Percentiles rank a stretch among this genome's conserved stretches.
phyloP scores from a whole-genome alignment of 441 rosid genomes.

The Aleurites moluccanus region DNA sequence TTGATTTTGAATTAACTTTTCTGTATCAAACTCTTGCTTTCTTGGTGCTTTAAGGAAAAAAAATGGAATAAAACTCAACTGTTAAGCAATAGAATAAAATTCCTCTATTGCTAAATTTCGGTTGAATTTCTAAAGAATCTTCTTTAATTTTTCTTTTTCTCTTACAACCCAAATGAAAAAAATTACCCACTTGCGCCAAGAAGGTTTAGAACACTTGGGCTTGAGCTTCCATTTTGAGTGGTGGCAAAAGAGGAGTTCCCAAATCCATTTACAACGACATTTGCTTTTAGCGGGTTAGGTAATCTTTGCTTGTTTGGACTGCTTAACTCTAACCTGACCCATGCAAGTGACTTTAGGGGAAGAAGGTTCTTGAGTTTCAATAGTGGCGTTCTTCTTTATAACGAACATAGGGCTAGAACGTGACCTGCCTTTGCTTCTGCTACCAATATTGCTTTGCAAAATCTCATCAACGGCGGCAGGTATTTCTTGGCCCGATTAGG shows the following conservation, averaged over 20 bases:
- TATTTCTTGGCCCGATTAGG: neutral
- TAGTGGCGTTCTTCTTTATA: constrained; percentile 49
- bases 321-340: no score
- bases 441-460: neutral
- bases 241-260: no score
- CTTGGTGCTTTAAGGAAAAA: no score
- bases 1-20: no score
- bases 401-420: constrained; percentile 82
- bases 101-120: constrained; percentile 31
- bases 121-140: constrained; percentile 36
- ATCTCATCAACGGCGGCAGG: neutral
- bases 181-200: constrained; percentile 45
- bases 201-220: constrained; percentile 34
- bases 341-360: constrained; percentile 95
- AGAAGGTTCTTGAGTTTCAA: constrained; percentile 79
- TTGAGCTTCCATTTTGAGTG: constrained; percentile 19
- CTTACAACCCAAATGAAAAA: constrained; percentile 26
- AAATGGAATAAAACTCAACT: no score
- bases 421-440: constrained; percentile 3
- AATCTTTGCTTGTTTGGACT: constrained; percentile 13
- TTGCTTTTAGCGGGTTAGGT: constrained; percentile 28
- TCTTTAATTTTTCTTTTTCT: constrained; percentile 36
- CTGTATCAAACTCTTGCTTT: no score
- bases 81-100: no score
- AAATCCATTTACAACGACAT: no score